Evolutionary conservation across 2,329 filamentous ascomycete genomes (phyloP).

Genomic region (Ambrosiella beaveri): DNA sequence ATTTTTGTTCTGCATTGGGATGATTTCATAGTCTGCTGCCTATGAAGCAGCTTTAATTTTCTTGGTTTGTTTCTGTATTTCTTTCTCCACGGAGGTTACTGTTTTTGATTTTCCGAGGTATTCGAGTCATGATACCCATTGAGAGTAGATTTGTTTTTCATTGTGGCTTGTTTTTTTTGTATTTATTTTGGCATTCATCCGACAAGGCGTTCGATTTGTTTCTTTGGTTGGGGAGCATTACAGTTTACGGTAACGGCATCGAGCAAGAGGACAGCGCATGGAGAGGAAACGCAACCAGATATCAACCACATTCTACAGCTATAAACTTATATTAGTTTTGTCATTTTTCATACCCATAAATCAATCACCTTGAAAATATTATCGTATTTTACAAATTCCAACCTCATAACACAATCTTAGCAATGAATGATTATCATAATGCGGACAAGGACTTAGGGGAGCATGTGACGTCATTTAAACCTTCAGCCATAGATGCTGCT

Average conservation of each 20-base stretch:
- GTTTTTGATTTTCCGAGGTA: neutral
- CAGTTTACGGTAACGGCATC: neutral
- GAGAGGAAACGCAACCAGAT: neutral
- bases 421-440: too few relatives aligned
- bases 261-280: neutral
- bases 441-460: too few relatives aligned
- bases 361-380: neutral
- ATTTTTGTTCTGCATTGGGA: neutral
- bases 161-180: neutral
- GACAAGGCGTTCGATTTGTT: neutral
- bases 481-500: neutral
- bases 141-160: neutral
- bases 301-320: neutral
- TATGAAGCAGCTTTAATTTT: neutral
- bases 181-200: neutral
- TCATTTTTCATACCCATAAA: neutral
- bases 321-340: neutral
- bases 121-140: neutral
- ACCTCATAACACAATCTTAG: too few relatives aligned
- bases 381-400: too few relatives aligned
- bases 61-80: slow-evolving; percentile 8
- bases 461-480: neutral
- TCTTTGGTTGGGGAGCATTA: neutral
- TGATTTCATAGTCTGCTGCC: slow-evolving; percentile 1
- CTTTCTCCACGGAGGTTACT: neutral